phyloP scores from a whole-genome alignment of 257 asterid genomes.

The Solanum chmielewskii region DNA sequence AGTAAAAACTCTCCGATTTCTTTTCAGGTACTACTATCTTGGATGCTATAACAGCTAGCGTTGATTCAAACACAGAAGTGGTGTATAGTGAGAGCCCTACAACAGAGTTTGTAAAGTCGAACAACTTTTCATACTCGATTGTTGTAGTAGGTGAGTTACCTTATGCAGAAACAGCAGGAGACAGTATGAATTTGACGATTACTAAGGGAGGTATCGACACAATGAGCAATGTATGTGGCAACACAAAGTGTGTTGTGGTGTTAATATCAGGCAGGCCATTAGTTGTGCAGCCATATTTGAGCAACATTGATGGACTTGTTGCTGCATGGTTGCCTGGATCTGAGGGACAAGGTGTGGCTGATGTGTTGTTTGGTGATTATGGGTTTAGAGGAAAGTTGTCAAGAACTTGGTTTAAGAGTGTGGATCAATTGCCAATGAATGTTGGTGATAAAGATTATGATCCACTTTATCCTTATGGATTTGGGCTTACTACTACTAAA shows the following conservation, averaged over 20 bases:
- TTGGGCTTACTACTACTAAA: conserved; percentile 32
- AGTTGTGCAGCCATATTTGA: conserved; percentile 31
- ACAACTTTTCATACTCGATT: conserved; percentile 27
- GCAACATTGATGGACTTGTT: conserved; percentile 33
- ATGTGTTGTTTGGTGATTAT: conserved; percentile 49
- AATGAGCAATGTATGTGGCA: conserved; percentile 25
- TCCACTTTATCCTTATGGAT: conserved; percentile 53
- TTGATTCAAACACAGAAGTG: conserved; percentile 23
- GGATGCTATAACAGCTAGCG: conserved; percentile 11
- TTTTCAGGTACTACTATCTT: conserved; percentile 41
- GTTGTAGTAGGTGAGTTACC: conserved; percentile 55
- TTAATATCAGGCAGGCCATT: conserved; percentile 46
- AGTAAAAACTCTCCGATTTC: background rate
- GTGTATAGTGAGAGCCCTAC: conserved; percentile 16
- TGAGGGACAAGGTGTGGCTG: conserved; percentile 56
- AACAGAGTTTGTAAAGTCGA: conserved; percentile 8
- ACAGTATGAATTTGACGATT: conserved; percentile 23
- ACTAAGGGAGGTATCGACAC: conserved; percentile 24
- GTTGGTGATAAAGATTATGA: conserved; percentile 40
- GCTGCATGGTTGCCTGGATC: conserved; percentile 73
- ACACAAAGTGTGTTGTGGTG: conserved; percentile 40
- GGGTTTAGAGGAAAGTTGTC: conserved; percentile 43
- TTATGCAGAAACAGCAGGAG: conserved; percentile 35
- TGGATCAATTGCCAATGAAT: conserved; percentile 53
- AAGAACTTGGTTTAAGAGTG: conserved; percentile 52